Percentiles rank a stretch among this genome's conserved stretches.
These are phyloP conservation scores for Penstemon davidsonii DNA, from an alignment of 257 asterid species.

Conservation along the genomic window DNA sequence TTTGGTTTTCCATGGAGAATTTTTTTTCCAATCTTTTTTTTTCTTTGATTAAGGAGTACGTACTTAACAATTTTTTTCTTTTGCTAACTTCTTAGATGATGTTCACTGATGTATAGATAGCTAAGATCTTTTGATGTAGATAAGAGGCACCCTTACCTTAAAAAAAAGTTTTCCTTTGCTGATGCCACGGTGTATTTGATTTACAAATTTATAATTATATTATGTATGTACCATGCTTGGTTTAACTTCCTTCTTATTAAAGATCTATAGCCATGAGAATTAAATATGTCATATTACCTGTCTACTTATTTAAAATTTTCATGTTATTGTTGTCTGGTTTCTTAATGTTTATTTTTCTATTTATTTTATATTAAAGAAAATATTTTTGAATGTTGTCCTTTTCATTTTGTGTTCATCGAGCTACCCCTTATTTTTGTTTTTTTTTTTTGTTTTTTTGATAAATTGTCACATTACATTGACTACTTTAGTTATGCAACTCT, in stretches of 20 bases:
- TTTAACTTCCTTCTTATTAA: constrained; percentile 16
- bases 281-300: neutral
- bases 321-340: constrained; percentile 5
- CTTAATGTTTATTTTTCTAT: constrained; percentile 5
- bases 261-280: neutral
- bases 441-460: too few species aligned
- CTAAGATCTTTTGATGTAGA: too few species aligned
- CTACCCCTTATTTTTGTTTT: constrained; percentile 1
- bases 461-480: neutral
- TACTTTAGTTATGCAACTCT: constrained; percentile 15
- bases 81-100: too few species aligned
- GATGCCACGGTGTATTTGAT: constrained; percentile 3
- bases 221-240: constrained; percentile 16
- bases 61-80: too few species aligned
- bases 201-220: neutral
- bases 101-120: too few species aligned
- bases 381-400: neutral
- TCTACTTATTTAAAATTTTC: neutral
- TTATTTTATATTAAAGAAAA: neutral
- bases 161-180: neutral
- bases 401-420: constrained; percentile 2
- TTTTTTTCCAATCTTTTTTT: too few species aligned
- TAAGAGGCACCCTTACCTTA: too few species aligned
- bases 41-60: too few species aligned
- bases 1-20: too few species aligned